Conservation (phyloP, 192 early-diverging fungal genomes). For the Dispira simplex region DNA sequence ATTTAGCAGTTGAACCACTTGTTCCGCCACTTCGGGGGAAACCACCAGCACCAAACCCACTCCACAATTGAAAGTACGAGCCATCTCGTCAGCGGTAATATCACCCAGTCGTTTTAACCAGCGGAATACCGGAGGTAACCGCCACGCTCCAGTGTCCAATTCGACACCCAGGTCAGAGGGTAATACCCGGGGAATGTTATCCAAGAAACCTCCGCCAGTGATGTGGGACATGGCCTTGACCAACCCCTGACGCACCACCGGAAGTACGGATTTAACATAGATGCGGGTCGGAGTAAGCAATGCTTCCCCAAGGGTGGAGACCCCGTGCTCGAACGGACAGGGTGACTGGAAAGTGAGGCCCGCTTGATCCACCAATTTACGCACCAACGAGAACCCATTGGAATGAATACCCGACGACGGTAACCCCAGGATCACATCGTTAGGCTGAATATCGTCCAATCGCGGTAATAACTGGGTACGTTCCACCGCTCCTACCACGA, state of each 20-base stretch:
- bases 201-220: conserved; percentile 95
- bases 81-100: conserved; percentile 59
- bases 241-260: conserved; percentile 50
- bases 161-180: conserved; percentile 64
- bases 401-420: conserved; percentile 96
- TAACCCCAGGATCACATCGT: conserved; percentile 80
- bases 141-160: conserved; percentile 70
- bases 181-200: conserved; percentile 95
- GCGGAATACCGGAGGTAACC: conserved; percentile 82
- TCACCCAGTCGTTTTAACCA: conserved; percentile 79
- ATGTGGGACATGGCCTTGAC: conserved; percentile 98
- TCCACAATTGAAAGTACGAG: conserved; percentile 98
- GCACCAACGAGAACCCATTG: conserved; percentile 97
- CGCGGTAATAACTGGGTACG: conserved; percentile 76
- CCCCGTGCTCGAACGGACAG: conserved; percentile 65
- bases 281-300: conserved; percentile 89
- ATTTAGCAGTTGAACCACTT: conserved; percentile 38
- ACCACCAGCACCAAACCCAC: conserved; percentile 96
- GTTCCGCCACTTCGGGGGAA: conserved; percentile 35
- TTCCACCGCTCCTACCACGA: conserved; percentile 93
- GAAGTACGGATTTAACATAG: conserved; percentile 87
- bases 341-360: conserved; percentile 57
- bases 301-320: conserved; percentile 50
- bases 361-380: conserved; percentile 64
- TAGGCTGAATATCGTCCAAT: conserved; percentile 51